Evolutionary conservation across 139 green algal species (phyloP).

Genomic region (Tetradesmus obliquus): DNA sequence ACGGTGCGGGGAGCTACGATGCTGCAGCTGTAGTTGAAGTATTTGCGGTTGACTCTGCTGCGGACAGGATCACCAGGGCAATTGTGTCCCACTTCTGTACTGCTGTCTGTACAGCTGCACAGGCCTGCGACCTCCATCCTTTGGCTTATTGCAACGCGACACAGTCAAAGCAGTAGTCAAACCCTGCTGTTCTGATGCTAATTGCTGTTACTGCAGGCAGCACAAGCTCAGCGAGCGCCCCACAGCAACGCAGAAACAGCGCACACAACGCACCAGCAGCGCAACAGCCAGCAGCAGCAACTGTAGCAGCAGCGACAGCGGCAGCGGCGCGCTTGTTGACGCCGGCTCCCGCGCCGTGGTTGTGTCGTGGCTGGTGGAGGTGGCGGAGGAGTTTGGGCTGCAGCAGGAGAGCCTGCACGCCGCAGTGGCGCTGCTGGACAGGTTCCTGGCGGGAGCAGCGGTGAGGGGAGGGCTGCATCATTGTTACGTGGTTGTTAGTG

Average conservation of each 20-base stretch:
- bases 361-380: constrained; percentile 68
- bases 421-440: constrained; percentile 58
- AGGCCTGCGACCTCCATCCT: too few species aligned
- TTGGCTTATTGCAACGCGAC: too few species aligned
- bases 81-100: too few species aligned
- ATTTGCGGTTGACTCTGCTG: background rate
- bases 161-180: too few species aligned
- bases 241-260: background rate
- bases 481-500: too few species aligned
- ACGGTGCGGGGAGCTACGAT: background rate
- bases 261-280: background rate
- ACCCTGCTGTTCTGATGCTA: too few species aligned
- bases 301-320: background rate
- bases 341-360: constrained; percentile 51
- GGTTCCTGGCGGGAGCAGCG: constrained; percentile 55
- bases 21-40: too few species aligned
- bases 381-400: constrained; percentile 63
- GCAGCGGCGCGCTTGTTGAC: constrained; percentile 31
- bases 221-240: constrained; percentile 5
- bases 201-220: constrained; percentile 6
- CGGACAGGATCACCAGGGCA: background rate
- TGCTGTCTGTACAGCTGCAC: too few species aligned
- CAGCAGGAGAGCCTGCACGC: constrained; percentile 69
- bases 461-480: background rate
- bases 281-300: background rate